A percentile compares a stretch with the other conserved stretches of the same genome.
These are phyloP conservation scores for Monosporascus cannonballus DNA, from an alignment of 2,329 filamentous ascomycete genomes.

Conservation along the genomic window DNA sequence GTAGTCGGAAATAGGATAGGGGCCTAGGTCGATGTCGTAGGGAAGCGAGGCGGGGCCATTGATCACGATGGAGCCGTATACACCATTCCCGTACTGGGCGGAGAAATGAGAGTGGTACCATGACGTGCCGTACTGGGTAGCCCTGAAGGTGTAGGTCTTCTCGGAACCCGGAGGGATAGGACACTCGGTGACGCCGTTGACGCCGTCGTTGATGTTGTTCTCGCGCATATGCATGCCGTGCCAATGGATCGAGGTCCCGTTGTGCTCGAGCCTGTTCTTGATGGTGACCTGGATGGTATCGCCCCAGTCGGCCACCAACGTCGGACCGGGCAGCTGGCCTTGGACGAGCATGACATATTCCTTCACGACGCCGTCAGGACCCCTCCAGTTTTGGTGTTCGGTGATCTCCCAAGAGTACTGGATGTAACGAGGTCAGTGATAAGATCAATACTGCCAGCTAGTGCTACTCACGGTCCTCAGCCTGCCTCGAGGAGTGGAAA, in stretches of 20 bases:
- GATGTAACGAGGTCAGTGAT: constrained; percentile 28
- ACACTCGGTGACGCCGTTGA: constrained; percentile 31
- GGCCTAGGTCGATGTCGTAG: constrained; percentile 48
- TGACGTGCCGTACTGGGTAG: constrained; percentile 19
- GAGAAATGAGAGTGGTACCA: constrained; percentile 40
- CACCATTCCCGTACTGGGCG: constrained; percentile 39
- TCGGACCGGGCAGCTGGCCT: constrained; percentile 60
- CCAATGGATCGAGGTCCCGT: constrained; percentile 33
- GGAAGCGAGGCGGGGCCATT: constrained; percentile 31
- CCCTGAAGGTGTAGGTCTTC: constrained; percentile 17
- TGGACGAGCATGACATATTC: constrained; percentile 53
- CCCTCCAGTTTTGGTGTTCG: constrained; percentile 17
- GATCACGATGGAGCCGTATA: constrained; percentile 41
- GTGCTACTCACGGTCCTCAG: constrained; percentile 9
- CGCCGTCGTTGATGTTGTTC: constrained; percentile 31
- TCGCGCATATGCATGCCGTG: constrained; percentile 31
- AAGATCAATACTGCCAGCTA: background rate
- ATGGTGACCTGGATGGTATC: constrained; percentile 60
- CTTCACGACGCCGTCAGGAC: constrained; percentile 18
- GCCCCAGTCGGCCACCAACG: constrained; percentile 59
- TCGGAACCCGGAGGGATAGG: constrained; percentile 16
- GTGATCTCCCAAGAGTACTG: constrained; percentile 16
- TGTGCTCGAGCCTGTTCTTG: constrained; percentile 56
- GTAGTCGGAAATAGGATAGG: constrained; percentile 47
- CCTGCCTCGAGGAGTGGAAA: constrained; percentile 11